phyloP scores from a whole-genome alignment of 108 stramenopile species.

The Cyclotella baltica region DNA sequence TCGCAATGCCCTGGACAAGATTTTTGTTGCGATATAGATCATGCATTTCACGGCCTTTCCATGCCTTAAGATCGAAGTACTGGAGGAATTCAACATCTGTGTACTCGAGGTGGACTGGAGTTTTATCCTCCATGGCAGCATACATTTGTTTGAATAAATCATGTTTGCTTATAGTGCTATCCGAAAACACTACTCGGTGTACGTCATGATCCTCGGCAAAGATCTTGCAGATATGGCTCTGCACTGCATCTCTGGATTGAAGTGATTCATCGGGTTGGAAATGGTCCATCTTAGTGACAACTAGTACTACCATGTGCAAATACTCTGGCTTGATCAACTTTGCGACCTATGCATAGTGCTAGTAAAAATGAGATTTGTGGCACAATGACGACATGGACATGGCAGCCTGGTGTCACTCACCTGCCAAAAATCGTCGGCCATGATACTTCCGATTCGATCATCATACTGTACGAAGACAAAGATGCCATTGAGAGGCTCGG shows the following conservation, averaged over 20 bases:
- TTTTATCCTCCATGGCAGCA: slow-evolving; percentile 3
- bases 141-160: slow-evolving; percentile 21
- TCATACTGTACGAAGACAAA: slow-evolving; percentile 31
- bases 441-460: slow-evolving; percentile 25
- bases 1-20: slow-evolving; percentile 17
- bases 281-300: slow-evolving; percentile 31
- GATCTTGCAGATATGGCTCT: slow-evolving; percentile 16
- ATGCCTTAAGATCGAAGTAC: slow-evolving; percentile 37
- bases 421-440: slow-evolving; percentile 31
- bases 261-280: slow-evolving; percentile 11
- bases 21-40: slow-evolving; percentile 28
- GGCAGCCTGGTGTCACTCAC: too few species aligned
- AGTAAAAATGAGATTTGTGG: too few species aligned
- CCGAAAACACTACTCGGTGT: slow-evolving; percentile 25
- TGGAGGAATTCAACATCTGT: slow-evolving; percentile 29
- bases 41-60: slow-evolving; percentile 33
- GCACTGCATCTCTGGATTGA: slow-evolving; percentile 1
- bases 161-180: slow-evolving; percentile 14
- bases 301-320: slow-evolving; percentile 19
- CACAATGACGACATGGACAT: too few species aligned
- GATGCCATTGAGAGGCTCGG: slow-evolving; percentile 25
- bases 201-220: slow-evolving; percentile 22
- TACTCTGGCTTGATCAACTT: slow-evolving; percentile 39
- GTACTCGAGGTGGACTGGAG: slow-evolving; percentile 21
- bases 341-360: slow-evolving; percentile 5